Conservation (phyloP, 2,329 filamentous ascomycete genomes). For the Neocatenulostroma microsporum region DNA sequence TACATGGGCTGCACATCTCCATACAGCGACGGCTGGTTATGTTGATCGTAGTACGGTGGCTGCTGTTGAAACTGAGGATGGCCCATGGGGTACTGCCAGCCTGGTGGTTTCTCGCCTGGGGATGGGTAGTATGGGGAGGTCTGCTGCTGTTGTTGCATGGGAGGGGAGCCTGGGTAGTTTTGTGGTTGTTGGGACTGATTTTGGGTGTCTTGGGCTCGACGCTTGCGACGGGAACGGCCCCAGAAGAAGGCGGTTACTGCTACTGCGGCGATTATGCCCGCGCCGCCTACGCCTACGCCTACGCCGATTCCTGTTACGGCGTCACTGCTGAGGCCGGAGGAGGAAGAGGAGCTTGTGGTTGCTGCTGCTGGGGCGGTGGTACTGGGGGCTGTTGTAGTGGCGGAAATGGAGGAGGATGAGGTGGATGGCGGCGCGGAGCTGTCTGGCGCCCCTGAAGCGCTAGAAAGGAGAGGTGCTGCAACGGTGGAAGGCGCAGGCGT, state of each 20-base stretch:
- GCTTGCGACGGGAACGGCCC: slow-evolving; percentile 10
- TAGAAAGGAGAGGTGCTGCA: too few species aligned
- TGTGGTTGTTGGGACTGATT: too few species aligned
- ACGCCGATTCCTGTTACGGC: slow-evolving; percentile 21
- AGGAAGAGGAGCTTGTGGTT: too few species aligned
- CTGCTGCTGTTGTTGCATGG: slow-evolving; percentile 5
- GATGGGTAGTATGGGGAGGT: slow-evolving; percentile 3
- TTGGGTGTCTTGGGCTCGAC: too few species aligned
- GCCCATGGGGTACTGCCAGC: not conserved
- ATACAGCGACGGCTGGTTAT: slow-evolving; percentile 4
- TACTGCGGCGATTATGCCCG: slow-evolving; percentile 14
- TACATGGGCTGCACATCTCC: slow-evolving; percentile 1
- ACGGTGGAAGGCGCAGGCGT: slow-evolving; percentile 17
- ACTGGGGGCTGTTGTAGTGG: slow-evolving; percentile 1
- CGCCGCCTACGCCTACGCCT: slow-evolving; percentile 15
- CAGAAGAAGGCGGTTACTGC: slow-evolving; percentile 10
- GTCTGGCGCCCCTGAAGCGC: too few species aligned
- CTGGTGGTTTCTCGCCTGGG: not conserved
- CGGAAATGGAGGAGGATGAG: not conserved
- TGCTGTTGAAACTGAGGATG: not conserved
- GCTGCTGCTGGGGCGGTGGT: not conserved
- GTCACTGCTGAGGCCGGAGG: slow-evolving; percentile 14
- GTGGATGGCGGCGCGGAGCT: not conserved
- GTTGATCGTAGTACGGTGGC: slow-evolving; percentile 6
- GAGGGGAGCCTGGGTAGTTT: too few species aligned